These are phyloP conservation scores for Fomitopsis serialis DNA, from an alignment of 768 basidiomycete genomes.

Conservation along the genomic window DNA sequence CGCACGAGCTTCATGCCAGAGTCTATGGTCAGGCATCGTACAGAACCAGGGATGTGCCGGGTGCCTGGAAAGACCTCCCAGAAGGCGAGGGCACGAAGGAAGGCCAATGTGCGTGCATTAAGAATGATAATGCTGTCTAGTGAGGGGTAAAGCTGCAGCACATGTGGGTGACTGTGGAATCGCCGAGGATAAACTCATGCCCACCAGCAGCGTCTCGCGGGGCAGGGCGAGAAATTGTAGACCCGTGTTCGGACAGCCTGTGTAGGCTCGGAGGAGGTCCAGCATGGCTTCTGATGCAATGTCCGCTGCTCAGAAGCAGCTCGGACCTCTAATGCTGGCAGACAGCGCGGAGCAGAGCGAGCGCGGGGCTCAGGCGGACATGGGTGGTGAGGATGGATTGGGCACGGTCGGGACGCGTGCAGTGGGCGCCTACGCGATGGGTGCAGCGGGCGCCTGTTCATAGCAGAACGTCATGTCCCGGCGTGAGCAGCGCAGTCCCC, in stretches of 20 bases:
- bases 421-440: neutral
- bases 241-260: constrained; percentile 47
- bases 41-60: constrained; percentile 34
- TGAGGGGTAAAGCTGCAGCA: constrained; percentile 61
- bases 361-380: neutral
- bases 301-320: neutral
- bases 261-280: constrained; percentile 39
- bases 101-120: constrained; percentile 58
- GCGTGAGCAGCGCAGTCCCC: neutral
- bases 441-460: neutral
- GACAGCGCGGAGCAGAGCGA: neutral
- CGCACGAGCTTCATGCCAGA: constrained; percentile 77
- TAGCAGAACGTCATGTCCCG: neutral
- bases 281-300: constrained; percentile 32
- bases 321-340: neutral
- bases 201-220: constrained; percentile 53
- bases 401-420: neutral
- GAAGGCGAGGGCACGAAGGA: constrained; percentile 70
- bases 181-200: constrained; percentile 19
- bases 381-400: neutral
- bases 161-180: constrained; percentile 7
- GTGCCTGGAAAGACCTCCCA: constrained; percentile 76
- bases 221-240: constrained; percentile 56
- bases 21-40: constrained; percentile 68
- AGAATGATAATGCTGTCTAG: constrained; percentile 66